Evolutionary conservation across 495 filamentous ascomycete genomes (phyloP).

Genomic region (Neurospora sp.): DNA sequence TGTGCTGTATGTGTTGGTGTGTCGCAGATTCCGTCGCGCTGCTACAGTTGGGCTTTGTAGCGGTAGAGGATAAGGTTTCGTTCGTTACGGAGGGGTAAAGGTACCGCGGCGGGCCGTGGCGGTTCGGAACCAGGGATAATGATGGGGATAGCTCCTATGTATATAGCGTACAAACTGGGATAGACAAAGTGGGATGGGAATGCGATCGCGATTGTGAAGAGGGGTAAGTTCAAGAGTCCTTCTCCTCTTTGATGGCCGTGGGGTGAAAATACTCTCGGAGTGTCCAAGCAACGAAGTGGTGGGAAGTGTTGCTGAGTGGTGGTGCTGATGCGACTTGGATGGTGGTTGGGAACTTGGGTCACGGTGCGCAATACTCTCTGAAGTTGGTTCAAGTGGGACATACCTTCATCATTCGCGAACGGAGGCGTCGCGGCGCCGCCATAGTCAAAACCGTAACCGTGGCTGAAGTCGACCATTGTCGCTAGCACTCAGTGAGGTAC

Average conservation of each 20-base stretch:
- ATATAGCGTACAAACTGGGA: background rate
- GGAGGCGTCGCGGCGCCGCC: background rate
- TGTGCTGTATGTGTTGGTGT: background rate
- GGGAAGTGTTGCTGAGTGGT: background rate
- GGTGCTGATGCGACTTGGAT: background rate
- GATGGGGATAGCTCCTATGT: background rate
- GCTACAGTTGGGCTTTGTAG: background rate
- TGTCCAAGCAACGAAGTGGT: background rate
- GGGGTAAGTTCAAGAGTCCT: background rate
- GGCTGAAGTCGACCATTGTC: background rate
- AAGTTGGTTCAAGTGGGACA: background rate
- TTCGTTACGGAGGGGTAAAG: background rate
- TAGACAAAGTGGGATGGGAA: background rate
- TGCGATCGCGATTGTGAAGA: background rate
- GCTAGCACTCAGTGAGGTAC: background rate
- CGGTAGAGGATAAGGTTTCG: background rate
- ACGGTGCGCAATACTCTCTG: background rate
- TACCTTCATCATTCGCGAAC: background rate
- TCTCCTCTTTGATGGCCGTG: background rate
- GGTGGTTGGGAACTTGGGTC: background rate
- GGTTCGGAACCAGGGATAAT: background rate
- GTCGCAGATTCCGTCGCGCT: background rate
- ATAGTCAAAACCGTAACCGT: background rate
- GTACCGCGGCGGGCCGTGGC: background rate
- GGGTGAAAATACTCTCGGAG: background rate